Evolutionary conservation across 2,329 filamentous ascomycete genomes (phyloP).

Genomic region (Cadophora sp.): DNA sequence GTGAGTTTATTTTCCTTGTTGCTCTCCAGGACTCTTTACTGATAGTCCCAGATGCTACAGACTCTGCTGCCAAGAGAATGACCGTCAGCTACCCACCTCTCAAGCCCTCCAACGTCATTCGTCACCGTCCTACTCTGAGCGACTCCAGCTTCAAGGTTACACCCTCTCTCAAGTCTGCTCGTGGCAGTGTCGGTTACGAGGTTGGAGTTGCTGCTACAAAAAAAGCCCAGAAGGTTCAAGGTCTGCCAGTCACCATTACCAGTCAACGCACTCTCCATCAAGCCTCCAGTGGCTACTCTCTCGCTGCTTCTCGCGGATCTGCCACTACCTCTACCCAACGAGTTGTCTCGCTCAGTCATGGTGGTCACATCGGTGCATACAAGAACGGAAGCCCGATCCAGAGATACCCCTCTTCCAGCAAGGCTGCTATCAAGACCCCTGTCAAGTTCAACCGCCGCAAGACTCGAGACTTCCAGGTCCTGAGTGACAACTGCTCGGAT

Average conservation of each 20-base stretch:
- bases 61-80: slow-evolving; percentile 13
- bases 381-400: slow-evolving; percentile 5
- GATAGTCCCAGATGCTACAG: slow-evolving; percentile 12
- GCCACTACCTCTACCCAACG: background rate
- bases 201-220: slow-evolving; percentile 6
- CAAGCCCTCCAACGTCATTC: background rate
- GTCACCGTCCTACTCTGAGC: slow-evolving; percentile 3
- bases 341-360: slow-evolving; percentile 6
- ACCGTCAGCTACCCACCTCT: slow-evolving; percentile 14
- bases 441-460: slow-evolving; percentile 6
- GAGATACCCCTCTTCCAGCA: slow-evolving; percentile 2
- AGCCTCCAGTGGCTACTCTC: slow-evolving; percentile 6
- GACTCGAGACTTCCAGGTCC: slow-evolving; percentile 7
- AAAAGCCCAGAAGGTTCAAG: background rate
- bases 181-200: slow-evolving; percentile 2
- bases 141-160: slow-evolving; percentile 12
- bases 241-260: slow-evolving; percentile 1
- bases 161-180: slow-evolving; percentile 1
- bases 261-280: background rate
- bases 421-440: background rate
- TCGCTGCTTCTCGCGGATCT: background rate
- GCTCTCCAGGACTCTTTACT: background rate
- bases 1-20: background rate
- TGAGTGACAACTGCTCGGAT: background rate
- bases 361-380: slow-evolving; percentile 16